These are phyloP conservation scores for Gossypium rotundifolium DNA, from an alignment of 345 rosid species.

Conservation along the genomic window DNA sequence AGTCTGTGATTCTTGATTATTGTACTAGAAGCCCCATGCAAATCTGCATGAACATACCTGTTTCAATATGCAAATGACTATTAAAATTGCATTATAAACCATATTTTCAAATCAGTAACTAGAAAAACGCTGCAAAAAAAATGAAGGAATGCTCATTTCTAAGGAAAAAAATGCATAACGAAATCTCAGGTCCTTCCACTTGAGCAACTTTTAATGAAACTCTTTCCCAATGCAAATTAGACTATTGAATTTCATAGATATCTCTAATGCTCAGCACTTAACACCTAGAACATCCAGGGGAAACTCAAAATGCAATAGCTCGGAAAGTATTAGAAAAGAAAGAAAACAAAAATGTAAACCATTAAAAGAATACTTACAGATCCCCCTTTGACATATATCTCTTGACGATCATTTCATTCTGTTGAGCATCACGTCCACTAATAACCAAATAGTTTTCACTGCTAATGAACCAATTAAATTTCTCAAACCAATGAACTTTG, in stretches of 20 bases:
- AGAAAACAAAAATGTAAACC: neutral
- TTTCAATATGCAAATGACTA: slow-evolving; percentile 17
- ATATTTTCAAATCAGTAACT: neutral
- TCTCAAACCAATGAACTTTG: slow-evolving; percentile 99
- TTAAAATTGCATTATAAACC: neutral
- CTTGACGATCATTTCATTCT: slow-evolving; percentile 96
- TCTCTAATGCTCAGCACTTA: neutral
- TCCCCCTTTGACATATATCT: slow-evolving; percentile 98
- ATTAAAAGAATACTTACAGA: slow-evolving; percentile 47
- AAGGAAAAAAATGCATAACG: neutral
- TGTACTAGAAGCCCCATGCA: slow-evolving; percentile 97
- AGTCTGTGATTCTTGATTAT: slow-evolving; percentile 91
- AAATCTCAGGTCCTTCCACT: neutral
- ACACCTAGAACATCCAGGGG: neutral
- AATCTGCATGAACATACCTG: slow-evolving; percentile 95
- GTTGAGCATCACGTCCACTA: slow-evolving; percentile 98
- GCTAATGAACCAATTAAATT: slow-evolving; percentile 97
- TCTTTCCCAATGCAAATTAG: neutral
- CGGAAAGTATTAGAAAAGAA: slow-evolving; percentile 2
- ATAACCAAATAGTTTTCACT: slow-evolving; percentile 88
- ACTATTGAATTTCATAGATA: neutral
- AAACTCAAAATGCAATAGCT: slow-evolving; percentile 3
- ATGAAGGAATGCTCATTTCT: neutral
- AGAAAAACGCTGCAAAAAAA: neutral
- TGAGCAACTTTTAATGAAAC: neutral